These are phyloP conservation scores for Tylopilus plumbeoviolaceoides DNA, from an alignment of 768 basidiomycete genomes.

Conservation along the genomic window DNA sequence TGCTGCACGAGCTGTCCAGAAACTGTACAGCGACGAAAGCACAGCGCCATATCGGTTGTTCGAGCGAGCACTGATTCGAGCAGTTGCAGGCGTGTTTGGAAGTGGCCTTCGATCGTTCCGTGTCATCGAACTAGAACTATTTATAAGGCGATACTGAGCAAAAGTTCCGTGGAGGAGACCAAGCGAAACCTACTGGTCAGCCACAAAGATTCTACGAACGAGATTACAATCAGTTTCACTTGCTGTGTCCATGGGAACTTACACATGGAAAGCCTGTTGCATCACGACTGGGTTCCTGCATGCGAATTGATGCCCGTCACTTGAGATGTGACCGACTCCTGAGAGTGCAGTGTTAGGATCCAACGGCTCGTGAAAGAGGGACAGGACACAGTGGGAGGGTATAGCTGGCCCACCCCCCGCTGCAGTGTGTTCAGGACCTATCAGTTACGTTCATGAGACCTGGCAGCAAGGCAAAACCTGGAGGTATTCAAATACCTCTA, in stretches of 20 bases:
- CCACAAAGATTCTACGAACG: no score
- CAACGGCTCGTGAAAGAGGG: slow-evolving; percentile 16
- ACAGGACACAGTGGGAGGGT: slow-evolving; percentile 32
- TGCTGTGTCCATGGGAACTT: slow-evolving; percentile 18
- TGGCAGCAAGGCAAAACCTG: not conserved
- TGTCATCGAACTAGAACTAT: slow-evolving; percentile 52
- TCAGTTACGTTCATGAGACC: not conserved
- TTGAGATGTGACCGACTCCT: slow-evolving; percentile 46
- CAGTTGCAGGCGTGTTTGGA: no score
- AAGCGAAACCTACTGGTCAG: no score
- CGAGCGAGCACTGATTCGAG: no score
- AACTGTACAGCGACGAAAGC: slow-evolving; percentile 47
- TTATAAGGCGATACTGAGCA: not conserved
- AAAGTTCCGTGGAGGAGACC: not conserved
- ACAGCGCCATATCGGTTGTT: no score
- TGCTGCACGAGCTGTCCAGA: slow-evolving; percentile 51
- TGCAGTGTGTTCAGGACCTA: slow-evolving; percentile 50
- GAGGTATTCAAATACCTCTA: slow-evolving; percentile 42
- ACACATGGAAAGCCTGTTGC: slow-evolving; percentile 52
- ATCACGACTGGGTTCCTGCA: no score
- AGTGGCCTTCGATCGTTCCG: slow-evolving; percentile 4
- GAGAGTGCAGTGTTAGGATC: slow-evolving; percentile 21
- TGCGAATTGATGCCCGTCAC: no score
- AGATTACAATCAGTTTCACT: no score
- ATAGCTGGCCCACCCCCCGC: slow-evolving; percentile 37